Base-by-base conservation (phyloP, 1,284 basidiomycete species). In the Leucocoprinus gongylophorus region DNA sequence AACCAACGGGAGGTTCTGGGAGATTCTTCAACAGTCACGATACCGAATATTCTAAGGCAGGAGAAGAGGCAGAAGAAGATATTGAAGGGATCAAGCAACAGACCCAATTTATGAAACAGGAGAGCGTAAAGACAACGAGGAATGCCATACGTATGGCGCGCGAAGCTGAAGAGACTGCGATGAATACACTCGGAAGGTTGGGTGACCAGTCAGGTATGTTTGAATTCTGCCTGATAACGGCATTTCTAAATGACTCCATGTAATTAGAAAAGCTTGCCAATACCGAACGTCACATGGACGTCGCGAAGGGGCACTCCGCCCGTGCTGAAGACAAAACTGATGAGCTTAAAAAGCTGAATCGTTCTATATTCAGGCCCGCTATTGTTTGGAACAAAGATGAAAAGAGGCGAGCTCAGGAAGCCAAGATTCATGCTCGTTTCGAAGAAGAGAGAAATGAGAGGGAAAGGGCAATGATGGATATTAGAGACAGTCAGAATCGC, bases 81-180 rank as follows among this genome's bases (percentile, higher is more conserved):
- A 78, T 97, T 5, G 95, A 99, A 70, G 93, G 88, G 13, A 95
- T 99, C 73, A 98, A 97, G 72, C 83, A 91, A 64, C 85, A 95
- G 71, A 93, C 92, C 59, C 80, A 87, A 50, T 91, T 82, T 63
- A 71, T 91, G 58, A 99, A 99, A 72, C 93, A 97, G 69, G 95
- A 99, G 62, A 88, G 84, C 64, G 85, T 97, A 45, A 86, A 85
- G 54, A 90, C 88, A 21, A 92, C 94, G 0, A 77, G 95, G 60
- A 98, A 99, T 69, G 95, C 95, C 2, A 76, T 99, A 46, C 80
- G 93, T 46, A 78, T 98, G 64, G 95, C 95, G 20, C 78, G 89
- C 13, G 93, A 99, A 68, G 93, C 95, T 1, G 95, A 98, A 68
- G 97, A 99, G 69, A 97, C 91, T 6, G 97, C 92, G 20, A 74